phyloP scores from a whole-genome alignment of 78 protist genomes.

The Polysphondylium violaceum region DNA sequence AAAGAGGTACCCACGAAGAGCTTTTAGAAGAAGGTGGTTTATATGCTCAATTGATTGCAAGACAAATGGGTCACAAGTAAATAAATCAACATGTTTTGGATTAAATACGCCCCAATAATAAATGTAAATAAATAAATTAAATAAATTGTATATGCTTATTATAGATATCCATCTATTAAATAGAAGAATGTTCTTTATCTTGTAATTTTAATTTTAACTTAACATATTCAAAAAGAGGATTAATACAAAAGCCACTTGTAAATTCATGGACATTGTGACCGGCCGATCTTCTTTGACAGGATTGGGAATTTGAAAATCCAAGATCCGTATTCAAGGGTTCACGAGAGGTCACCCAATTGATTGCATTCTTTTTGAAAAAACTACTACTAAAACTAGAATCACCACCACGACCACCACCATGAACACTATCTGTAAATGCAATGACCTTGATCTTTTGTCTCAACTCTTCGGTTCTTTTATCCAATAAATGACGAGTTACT shows the following conservation, averaged over 20 bases:
- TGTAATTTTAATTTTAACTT: background rate
- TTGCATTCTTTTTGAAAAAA: background rate
- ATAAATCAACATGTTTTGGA: no score
- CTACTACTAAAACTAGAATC: background rate
- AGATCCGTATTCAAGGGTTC: background rate
- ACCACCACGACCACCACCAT: background rate
- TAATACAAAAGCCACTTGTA: slow-evolving; percentile 5
- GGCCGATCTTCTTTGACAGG: background rate
- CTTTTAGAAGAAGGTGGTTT: slow-evolving; percentile 82
- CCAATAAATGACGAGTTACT: slow-evolving; percentile 5
- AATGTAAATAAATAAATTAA: no score
- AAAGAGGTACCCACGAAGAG: slow-evolving; percentile 91
- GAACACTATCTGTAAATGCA: slow-evolving; percentile 72
- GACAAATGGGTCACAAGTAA: slow-evolving; percentile 25
- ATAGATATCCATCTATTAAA: background rate
- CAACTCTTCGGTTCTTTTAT: background rate
- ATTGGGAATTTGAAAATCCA: slow-evolving; percentile 11
- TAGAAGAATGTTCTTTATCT: no score
- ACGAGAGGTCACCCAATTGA: slow-evolving; percentile 4
- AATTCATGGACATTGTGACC: slow-evolving; percentile 38
- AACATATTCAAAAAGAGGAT: slow-evolving; percentile 12
- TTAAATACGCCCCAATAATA: no score
- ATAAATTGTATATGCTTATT: no score
- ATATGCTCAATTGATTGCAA: slow-evolving; percentile 58
- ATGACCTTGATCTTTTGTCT: background rate